Base-by-base conservation (phyloP, 441 rosid species). In the Raphanus hybrid region DNA sequence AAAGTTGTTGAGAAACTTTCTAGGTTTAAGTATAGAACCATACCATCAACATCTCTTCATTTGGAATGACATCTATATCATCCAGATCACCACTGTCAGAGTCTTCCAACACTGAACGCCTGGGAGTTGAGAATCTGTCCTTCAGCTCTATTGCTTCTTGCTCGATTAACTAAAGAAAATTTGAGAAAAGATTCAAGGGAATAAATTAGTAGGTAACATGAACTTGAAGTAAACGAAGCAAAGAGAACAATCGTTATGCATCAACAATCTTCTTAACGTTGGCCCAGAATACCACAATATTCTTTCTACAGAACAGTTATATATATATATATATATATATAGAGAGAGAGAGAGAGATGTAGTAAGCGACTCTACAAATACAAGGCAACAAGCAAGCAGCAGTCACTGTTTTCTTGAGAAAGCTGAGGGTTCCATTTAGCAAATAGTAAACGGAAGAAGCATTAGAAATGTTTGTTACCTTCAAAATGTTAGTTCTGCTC, bases 31-130 rank as follows among this genome's bases (percentile, higher is more conserved):
- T 63, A 80, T 37, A 77, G 78, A 43, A 72, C 77, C 80, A 79
- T 79, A 90, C 99, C 95, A 95, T 83, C 54, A 95, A 81, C 88
- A 91, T 90, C 85, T 95, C 99, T 64, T 95, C 99, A 81, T 95
- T 95, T 69, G 98, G 98, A 82, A 95, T 87, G 77, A 91, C 86
- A 79, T 95, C 99, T 63, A 93, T 91, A 67, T 95, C 99, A 69
- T 91, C 96, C 75, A 92, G 85, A 83, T 89, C 92, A 65, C 96
- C 97, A 68, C 89, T 78, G 78, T 93, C 96, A 64, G 93, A 87
- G 57, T 93, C 97, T 79, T 93, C 97, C 83, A 95, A 72, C 72
- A 69, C 66, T 48, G 99, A 95, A 72, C 93, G 94, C 75, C 99
- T 89, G 74, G 97, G 91, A 81, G 71, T 87, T 45, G 85, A 75